These are phyloP conservation scores for Penicillium coffeae DNA, from an alignment of 495 filamentous ascomycete genomes.

Conservation along the genomic window DNA sequence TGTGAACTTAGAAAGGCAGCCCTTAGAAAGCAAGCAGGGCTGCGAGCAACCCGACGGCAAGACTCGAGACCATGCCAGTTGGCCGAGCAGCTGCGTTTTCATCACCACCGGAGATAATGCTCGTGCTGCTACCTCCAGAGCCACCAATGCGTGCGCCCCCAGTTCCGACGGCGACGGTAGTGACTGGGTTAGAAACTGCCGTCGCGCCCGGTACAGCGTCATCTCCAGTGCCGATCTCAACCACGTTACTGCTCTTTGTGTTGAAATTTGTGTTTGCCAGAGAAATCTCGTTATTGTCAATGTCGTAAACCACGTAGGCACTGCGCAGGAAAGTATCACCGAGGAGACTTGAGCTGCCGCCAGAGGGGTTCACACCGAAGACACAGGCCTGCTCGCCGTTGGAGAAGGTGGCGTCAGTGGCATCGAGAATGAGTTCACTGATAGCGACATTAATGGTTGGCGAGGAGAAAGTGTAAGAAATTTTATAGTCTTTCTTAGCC, in stretches of 20 bases:
- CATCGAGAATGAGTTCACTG: slow-evolving; percentile 72
- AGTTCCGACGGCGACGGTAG: slow-evolving; percentile 36
- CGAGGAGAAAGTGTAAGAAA: slow-evolving; percentile 67
- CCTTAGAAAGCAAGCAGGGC: slow-evolving; percentile 23
- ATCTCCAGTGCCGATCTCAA: slow-evolving; percentile 67
- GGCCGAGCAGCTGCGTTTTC: slow-evolving; percentile 13
- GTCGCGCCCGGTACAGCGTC: slow-evolving; percentile 68
- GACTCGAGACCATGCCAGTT: slow-evolving; percentile 19
- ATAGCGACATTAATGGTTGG: slow-evolving; percentile 69
- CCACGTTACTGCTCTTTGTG: slow-evolving; percentile 55
- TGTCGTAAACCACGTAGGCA: slow-evolving; percentile 90
- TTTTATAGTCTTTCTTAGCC: slow-evolving; percentile 49
- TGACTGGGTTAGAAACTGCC: slow-evolving; percentile 60
- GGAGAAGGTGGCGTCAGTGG: slow-evolving; percentile 50
- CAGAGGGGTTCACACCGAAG: slow-evolving; percentile 74
- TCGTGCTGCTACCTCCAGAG: slow-evolving; percentile 15
- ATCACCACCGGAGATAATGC: slow-evolving; percentile 10
- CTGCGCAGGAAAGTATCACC: slow-evolving; percentile 92
- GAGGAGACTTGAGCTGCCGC: slow-evolving; percentile 62
- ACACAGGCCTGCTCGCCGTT: slow-evolving; percentile 63
- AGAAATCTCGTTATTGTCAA: slow-evolving; percentile 82
- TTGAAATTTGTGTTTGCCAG: slow-evolving; percentile 86
- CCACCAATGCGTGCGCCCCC: slow-evolving; percentile 35
- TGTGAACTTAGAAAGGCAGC: not conserved
- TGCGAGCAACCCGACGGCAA: slow-evolving; percentile 27